Base-by-base conservation (phyloP, 208 protist species). In the Leishmania martiniquensis region DNA sequence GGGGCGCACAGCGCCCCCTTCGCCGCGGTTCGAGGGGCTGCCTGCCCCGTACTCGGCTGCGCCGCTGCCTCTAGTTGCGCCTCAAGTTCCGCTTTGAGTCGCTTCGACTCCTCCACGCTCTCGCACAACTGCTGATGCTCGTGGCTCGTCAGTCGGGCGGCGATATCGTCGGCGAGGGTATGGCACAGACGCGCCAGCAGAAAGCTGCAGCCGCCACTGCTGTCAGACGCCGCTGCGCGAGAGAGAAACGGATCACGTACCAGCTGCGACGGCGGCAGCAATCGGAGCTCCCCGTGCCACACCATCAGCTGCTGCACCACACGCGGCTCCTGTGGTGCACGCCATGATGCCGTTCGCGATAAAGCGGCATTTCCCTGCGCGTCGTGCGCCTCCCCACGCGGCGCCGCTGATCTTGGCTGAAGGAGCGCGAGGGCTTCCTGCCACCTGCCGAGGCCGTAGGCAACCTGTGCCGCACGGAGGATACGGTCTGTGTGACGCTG, bases 181-280 rank as follows among this genome's bases (percentile, higher is more conserved):
- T 95, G 87, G 73, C 93, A 97, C 10, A 95, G 76, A 0, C 78
- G 77, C 2, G 88, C 93, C 4, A 97, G 78, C 45, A 85, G 73
- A 52, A 95, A 88, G 77, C 87, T 90, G 82, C 88, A 91, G 4
- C 45, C 62, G 20, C 93, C 93, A 29, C 62, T 94, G 4, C 47
- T 47, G 72, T 97, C 93, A 39, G 79, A 68, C 37, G 82, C 88
- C 29, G 82, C 59, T 9, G 81, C 81, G 32, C 81, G 72, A 7
- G 89, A 81, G 15, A 96, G 82, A 63, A 90, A 88, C 3, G 80
- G 81, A 78, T 96, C 93, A 47, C 91, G 91, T 57, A 97, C 90
- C 39, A 95, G 72, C 42, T 89, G 86, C n/a, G 93, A 92, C 25
- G 90, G 72, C 37, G 93, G 89, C 67, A 87, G 80, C 2, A 90